Conservation (phyloP, 192 early-diverging fungal genomes). For the Geranomyces variabilis region DNA sequence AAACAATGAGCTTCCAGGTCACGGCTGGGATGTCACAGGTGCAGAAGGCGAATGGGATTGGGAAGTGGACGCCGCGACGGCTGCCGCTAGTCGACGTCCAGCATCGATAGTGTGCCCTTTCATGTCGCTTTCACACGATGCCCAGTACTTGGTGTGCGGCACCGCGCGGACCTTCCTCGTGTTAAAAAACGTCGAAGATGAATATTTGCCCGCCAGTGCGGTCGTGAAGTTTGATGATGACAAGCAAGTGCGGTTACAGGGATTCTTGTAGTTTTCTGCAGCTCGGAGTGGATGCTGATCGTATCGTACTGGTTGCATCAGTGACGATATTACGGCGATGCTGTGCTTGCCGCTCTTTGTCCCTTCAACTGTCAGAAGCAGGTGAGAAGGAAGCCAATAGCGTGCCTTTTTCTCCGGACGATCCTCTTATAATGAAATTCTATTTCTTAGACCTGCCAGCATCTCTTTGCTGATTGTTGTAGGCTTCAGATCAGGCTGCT, state of each 20-base stretch:
- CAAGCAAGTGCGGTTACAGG: not conserved
- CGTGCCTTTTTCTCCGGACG: not conserved
- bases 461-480: conserved; percentile 4
- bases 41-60: conserved; percentile 5
- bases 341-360: conserved; percentile 19
- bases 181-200: not conserved
- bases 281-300: not conserved
- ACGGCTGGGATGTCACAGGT: not conserved
- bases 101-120: not conserved
- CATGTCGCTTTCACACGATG: conserved; percentile 16
- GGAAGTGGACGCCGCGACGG: not conserved
- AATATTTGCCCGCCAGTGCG: not conserved
- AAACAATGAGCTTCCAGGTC: not conserved
- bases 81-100: not conserved
- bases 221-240: not conserved
- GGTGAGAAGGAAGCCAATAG: not conserved
- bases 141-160: conserved; percentile 9
- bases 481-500: conserved; percentile 11
- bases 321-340: conserved; percentile 11
- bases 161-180: conserved; percentile 3
- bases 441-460: conserved; percentile 15
- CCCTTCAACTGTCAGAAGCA: conserved; percentile 16
- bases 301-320: not conserved
- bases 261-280: not conserved
- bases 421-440: no score